A percentile compares a stretch with the other conserved stretches of the same genome.
These are phyloP conservation scores for Blastobotrys apis DNA, from an alignment of 1,139 yeast species.

Conservation along the genomic window DNA sequence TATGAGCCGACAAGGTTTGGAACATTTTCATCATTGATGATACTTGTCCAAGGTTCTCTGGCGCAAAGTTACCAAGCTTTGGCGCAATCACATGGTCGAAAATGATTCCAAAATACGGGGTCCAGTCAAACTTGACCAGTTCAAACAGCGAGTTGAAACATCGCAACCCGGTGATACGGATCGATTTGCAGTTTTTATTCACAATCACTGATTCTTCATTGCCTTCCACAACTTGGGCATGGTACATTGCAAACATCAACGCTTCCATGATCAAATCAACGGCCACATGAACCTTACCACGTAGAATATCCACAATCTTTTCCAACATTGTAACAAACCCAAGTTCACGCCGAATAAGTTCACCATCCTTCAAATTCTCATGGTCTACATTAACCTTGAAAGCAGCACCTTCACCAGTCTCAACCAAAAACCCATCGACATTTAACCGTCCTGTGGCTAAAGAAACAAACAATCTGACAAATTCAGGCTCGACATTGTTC, in stretches of 20 bases:
- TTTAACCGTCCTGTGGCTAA: constrained; percentile 59
- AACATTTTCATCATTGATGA: constrained; percentile 73
- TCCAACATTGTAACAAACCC: constrained; percentile 71
- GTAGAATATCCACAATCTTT: constrained; percentile 60
- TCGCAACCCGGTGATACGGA: constrained; percentile 35
- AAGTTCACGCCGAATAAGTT: constrained; percentile 46
- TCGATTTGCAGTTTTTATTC: constrained; percentile 26
- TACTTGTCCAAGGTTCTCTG: constrained; percentile 76
- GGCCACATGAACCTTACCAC: constrained; percentile 51
- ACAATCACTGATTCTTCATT: constrained; percentile 27
- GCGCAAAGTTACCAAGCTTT: constrained; percentile 60
- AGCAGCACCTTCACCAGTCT: constrained; percentile 14
- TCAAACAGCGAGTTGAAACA: constrained; percentile 29
- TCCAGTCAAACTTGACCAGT: constrained; percentile 45
- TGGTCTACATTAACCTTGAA: constrained; percentile 20
- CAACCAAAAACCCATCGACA: constrained; percentile 38
- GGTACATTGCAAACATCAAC: constrained; percentile 52
- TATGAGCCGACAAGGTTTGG: constrained; percentile 54
- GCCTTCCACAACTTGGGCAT: constrained; percentile 46
- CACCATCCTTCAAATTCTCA: constrained; percentile 18
- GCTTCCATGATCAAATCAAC: constrained; percentile 56
- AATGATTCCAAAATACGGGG: constrained; percentile 46
- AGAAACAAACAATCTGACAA: constrained; percentile 55
- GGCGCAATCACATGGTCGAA: constrained; percentile 57
- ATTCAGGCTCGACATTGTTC: constrained; percentile 54